A percentile compares a stretch with the other conserved stretches of the same genome.
phyloP scores from a whole-genome alignment of 192 early-diverging fungal species.

The Umbelopsis isabellina region DNA sequence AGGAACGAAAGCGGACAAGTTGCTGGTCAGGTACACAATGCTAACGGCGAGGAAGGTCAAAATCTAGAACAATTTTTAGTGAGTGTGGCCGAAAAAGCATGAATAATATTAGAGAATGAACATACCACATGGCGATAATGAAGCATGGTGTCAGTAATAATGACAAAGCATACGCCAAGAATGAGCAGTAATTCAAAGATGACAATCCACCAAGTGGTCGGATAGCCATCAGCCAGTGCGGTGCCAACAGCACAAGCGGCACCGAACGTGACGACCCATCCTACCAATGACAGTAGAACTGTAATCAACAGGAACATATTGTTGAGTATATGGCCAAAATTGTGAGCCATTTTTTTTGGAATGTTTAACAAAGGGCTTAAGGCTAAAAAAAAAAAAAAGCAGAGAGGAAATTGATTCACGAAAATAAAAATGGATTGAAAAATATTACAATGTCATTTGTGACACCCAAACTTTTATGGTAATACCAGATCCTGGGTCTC shows the following conservation, averaged over 20 bases:
- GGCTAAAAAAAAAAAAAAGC: constrained; percentile 5
- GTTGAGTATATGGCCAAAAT: not conserved
- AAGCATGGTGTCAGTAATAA: constrained; percentile 15
- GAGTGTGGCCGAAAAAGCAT: not conserved
- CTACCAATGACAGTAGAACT: constrained; percentile 20
- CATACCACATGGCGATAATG: constrained; percentile 39
- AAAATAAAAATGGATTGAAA: constrained; percentile 1
- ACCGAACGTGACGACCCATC: constrained; percentile 36
- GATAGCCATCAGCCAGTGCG: not conserved
- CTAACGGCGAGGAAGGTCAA: constrained; percentile 31
- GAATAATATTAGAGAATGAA: not conserved
- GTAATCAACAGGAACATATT: constrained; percentile 16
- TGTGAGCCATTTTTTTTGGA: constrained; percentile 6
- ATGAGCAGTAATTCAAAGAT: constrained; percentile 37
- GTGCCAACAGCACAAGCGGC: constrained; percentile 27
- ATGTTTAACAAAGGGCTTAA: too few species aligned
- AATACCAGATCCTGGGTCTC: not conserved
- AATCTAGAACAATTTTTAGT: constrained; percentile 13
- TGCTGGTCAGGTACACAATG: constrained; percentile 23
- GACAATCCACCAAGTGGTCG: constrained; percentile 38
- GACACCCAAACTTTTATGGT: not conserved
- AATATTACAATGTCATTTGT: not conserved
- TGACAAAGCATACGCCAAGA: constrained; percentile 13
- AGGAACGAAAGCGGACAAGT: not conserved
- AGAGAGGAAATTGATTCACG: not conserved